phyloP scores from a whole-genome alignment of 192 early-diverging fungal species.

The Cetraspora pellucida region DNA sequence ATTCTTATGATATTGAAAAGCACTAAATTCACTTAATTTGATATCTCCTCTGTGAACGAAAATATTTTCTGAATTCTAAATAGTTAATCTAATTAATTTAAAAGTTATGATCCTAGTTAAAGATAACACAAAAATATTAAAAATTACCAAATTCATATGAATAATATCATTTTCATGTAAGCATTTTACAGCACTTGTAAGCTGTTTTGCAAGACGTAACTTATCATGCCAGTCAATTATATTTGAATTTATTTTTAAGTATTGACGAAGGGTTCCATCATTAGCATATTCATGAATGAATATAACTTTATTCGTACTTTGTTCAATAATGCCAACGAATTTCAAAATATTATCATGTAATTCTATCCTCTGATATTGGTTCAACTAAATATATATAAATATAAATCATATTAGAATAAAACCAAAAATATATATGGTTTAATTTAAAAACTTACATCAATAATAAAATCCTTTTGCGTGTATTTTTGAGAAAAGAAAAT shows the following conservation, averaged over 20 bases:
- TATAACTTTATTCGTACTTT: not conserved
- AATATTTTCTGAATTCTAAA: not conserved
- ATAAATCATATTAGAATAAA: no score
- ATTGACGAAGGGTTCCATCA: not conserved
- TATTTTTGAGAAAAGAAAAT: no score
- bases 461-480: no score
- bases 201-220: not conserved
- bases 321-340: no score
- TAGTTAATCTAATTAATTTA: not conserved
- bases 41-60: not conserved
- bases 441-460: no score
- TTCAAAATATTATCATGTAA: no score
- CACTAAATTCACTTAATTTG: not conserved
- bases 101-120: not conserved
- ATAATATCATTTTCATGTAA: not conserved
- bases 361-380: no score
- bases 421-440: no score
- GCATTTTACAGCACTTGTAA: not conserved
- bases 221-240: not conserved
- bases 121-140: not conserved
- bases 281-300: not conserved
- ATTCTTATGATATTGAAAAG: not conserved
- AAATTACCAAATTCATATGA: not conserved
- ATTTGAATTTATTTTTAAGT: not conserved
- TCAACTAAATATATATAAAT: no score